phyloP scores from a whole-genome alignment of 2,329 filamentous ascomycete genomes.

The Drechslerella coelobrocha region DNA sequence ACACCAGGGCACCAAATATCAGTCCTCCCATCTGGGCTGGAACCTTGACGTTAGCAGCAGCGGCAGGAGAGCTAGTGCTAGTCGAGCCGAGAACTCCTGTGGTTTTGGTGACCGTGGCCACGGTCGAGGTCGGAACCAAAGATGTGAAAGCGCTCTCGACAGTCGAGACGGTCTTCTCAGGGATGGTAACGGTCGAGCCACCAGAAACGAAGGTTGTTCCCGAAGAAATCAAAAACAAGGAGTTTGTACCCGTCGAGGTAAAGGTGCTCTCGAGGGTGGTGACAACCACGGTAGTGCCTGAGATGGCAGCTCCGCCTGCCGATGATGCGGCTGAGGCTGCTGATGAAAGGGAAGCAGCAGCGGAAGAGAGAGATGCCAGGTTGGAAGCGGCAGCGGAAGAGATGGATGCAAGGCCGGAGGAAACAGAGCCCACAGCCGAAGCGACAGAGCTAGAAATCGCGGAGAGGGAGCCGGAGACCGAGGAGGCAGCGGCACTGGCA shows the following conservation, averaged over 20 bases:
- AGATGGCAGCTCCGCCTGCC: constrained; percentile 26
- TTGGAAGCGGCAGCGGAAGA: constrained; percentile 9
- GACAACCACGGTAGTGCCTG: constrained; percentile 35
- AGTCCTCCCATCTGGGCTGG: constrained; percentile 37
- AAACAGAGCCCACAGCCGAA: constrained; percentile 27
- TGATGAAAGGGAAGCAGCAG: not conserved
- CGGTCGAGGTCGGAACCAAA: not conserved
- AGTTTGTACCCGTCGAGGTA: constrained; percentile 40
- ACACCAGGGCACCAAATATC: constrained; percentile 31
- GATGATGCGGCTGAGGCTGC: constrained; percentile 21
- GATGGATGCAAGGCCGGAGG: constrained; percentile 17
- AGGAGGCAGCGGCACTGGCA: not conserved
- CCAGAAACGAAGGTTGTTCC: constrained; percentile 38
- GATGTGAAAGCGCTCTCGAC: constrained; percentile 24
- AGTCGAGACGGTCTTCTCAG: constrained; percentile 31
- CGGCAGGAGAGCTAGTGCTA: constrained; percentile 22
- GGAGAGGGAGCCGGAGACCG: constrained; percentile 13
- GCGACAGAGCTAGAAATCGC: constrained; percentile 20
- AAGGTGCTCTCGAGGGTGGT: constrained; percentile 19
- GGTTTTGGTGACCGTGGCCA: constrained; percentile 16
- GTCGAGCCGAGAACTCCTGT: constrained; percentile 17
- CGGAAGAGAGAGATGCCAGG: constrained; percentile 1
- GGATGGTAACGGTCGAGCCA: constrained; percentile 27
- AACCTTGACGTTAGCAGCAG: constrained; percentile 42
- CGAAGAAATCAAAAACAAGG: constrained; percentile 32